phyloP scores from a whole-genome alignment of 2,329 filamentous ascomycete genomes.

The Elsinoe ampelina region DNA sequence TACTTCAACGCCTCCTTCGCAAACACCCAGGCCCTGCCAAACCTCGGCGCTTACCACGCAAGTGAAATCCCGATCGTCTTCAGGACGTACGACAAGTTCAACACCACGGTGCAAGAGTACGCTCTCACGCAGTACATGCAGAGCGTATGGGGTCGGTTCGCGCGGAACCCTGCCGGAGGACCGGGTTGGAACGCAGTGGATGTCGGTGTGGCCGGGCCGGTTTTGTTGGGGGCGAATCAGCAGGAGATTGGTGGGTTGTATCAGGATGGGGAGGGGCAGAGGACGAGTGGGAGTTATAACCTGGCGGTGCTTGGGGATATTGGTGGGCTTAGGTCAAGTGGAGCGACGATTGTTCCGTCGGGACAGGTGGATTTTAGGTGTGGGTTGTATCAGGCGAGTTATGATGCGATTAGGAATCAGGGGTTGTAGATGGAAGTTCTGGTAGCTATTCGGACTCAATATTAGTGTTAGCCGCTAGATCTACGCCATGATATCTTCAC shows the following conservation, averaged over 20 bases:
- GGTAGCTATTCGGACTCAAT: too few species aligned
- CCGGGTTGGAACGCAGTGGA: constrained; percentile 30
- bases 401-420: constrained; percentile 16
- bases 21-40: constrained; percentile 24
- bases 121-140: constrained; percentile 26
- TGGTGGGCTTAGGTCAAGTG: constrained; percentile 19
- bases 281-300: constrained; percentile 19
- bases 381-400: constrained; percentile 20
- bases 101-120: constrained; percentile 25
- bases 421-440: too few species aligned
- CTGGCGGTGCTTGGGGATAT: constrained; percentile 23
- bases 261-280: constrained; percentile 15
- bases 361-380: constrained; percentile 24
- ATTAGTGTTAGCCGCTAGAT: too few species aligned
- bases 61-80: constrained; percentile 30
- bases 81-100: constrained; percentile 24
- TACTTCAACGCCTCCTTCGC: constrained; percentile 30
- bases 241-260: constrained; percentile 20
- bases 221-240: constrained; percentile 19
- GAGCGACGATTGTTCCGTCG: constrained; percentile 25
- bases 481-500: too few species aligned
- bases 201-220: constrained; percentile 19
- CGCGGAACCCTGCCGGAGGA: constrained; percentile 28
- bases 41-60: constrained; percentile 28
- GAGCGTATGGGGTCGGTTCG: constrained; percentile 29